Percentiles rank a stretch among this genome's conserved stretches.
These are phyloP conservation scores for Saksenaea vasiformis DNA, from an alignment of 371 early-diverging fungal species.

Conservation along the genomic window DNA sequence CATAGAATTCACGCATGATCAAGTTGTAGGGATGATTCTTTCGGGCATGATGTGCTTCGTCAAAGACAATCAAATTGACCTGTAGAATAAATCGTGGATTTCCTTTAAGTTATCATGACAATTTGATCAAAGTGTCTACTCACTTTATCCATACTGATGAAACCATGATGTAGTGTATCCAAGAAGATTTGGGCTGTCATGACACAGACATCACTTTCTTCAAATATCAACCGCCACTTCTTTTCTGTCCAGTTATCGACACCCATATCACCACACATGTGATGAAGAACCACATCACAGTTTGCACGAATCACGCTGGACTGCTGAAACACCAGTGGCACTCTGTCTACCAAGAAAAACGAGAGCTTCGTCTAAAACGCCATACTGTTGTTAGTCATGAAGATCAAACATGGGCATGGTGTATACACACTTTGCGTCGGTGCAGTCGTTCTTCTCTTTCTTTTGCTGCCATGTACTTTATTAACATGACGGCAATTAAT, in stretches of 20 bases:
- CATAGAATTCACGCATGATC: constrained; percentile 87
- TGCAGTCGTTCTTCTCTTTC: constrained; percentile 35
- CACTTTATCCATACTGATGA: constrained; percentile 64
- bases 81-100: too few relatives aligned
- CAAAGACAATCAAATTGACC: constrained; percentile 85
- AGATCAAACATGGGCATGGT: not conserved
- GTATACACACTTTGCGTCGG: constrained; percentile 35
- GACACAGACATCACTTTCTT: constrained; percentile 73
- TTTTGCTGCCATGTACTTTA: constrained; percentile 63
- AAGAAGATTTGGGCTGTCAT: constrained; percentile 89
- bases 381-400: not conserved
- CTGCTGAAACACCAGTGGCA: constrained; percentile 88
- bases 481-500: constrained; percentile 82
- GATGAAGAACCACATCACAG: constrained; percentile 58
- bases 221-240: constrained; percentile 61
- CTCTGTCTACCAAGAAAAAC: constrained; percentile 87
- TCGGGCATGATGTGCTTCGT: constrained; percentile 92
- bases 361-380: constrained; percentile 44
- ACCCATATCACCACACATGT: constrained; percentile 71
- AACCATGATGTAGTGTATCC: constrained; percentile 73
- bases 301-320: constrained; percentile 68
- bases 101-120: too few relatives aligned
- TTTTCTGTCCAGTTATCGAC: constrained; percentile 62
- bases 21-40: constrained; percentile 81
- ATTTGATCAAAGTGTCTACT: too few relatives aligned